Conservation (phyloP, 257 asterid genomes). For the Capsicum baccatum region DNA sequence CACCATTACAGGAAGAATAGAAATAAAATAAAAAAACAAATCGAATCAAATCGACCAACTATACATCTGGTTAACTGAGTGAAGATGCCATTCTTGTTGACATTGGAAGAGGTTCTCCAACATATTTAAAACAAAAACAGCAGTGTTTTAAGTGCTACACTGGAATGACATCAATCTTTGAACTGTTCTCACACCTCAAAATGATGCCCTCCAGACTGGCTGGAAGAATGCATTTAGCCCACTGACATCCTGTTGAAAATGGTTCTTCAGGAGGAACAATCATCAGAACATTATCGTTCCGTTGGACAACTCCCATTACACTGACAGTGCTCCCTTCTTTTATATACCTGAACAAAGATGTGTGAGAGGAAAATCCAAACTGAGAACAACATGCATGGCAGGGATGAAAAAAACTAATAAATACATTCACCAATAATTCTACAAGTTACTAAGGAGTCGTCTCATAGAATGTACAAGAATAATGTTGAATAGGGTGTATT, state of each 20-base stretch:
- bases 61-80: slow-evolving; percentile 21
- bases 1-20: not conserved
- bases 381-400: not conserved
- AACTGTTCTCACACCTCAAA: slow-evolving; percentile 71
- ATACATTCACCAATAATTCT: not conserved
- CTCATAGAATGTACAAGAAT: too few species aligned
- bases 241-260: slow-evolving; percentile 81
- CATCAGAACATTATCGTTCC: slow-evolving; percentile 81
- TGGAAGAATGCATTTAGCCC: slow-evolving; percentile 76
- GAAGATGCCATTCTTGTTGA: not conserved
- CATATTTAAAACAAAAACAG: not conserved
- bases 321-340: slow-evolving; percentile 90
- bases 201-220: slow-evolving; percentile 77
- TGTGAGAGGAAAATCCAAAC: not conserved
- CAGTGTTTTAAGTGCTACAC: slow-evolving; percentile 38
- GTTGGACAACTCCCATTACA: slow-evolving; percentile 87
- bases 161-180: slow-evolving; percentile 77
- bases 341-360: slow-evolving; percentile 55
- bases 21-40: not conserved
- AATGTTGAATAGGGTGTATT: too few species aligned
- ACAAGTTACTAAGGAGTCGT: not conserved
- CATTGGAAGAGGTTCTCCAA: not conserved
- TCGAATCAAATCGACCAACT: not conserved
- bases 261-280: slow-evolving; percentile 77
- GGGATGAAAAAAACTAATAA: not conserved